Evolutionary conservation across 805 yeast species (phyloP), one percentile per base, ranked within the genome.

Genomic region (Kodamaea hsintzibuensis): DNA sequence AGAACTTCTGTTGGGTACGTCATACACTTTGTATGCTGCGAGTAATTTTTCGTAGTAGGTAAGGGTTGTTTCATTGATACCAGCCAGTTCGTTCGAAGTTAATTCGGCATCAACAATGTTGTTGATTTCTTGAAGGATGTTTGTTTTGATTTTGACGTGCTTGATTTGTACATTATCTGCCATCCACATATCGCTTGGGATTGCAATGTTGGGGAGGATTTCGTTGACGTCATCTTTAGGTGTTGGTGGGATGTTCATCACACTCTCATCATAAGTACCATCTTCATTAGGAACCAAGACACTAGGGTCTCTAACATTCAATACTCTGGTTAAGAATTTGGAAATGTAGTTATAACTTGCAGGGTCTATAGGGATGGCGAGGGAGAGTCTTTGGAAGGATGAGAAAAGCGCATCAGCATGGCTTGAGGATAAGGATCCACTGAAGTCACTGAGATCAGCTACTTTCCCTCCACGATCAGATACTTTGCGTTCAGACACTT

Each of bases 141-240:
- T 57, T 18, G 63, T 64, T 56, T 76, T 76, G 42, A 71, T 60
- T 49, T 65, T 68, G 49, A 65, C 56, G 52, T 73, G 71, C 37
- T 64, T 62, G 48, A 75, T 62, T 13, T 54, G 53, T 8, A 74
- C 62, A 9, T 69, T 70, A 17, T 68, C 69, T 33, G 59, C 56
- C 30, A 70, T 59, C 80, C 80, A 76, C 18, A 73, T 55, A 55
- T 75, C 78, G 18, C 52, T 53, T 3, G 80, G 79, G 9, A 75
- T 60, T 1, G 61, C 58, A 1, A 75, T 60, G 39, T 65, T 69
- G 22, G 75, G 73, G 38, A 75, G 53, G 14, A 73, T 59, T 45
- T 73, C 77, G 13, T 56, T 53, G 9, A 59, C 53, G 1, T 40
- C 16, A 37, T 19, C 14, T 18, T 14, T 42, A 13, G 44, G 50